Evolutionary conservation across 2,329 filamentous ascomycete species (phyloP).

Genomic region (Cladosporium sp.): DNA sequence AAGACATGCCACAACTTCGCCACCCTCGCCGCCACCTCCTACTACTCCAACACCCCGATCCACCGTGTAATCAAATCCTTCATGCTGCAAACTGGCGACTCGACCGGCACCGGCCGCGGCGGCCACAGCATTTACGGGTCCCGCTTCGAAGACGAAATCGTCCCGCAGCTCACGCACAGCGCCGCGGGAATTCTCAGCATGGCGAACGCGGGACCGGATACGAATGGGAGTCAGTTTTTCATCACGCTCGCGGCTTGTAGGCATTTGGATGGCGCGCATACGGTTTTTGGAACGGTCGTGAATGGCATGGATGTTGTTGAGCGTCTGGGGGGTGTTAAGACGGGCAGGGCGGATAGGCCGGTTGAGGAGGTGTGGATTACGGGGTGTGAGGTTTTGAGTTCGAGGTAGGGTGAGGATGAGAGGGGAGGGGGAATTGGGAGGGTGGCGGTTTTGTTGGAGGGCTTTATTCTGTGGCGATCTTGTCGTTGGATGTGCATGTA

Average conservation of each 20-base stretch:
- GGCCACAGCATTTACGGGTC: constrained; percentile 98
- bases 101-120: constrained; percentile 93
- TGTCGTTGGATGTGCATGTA: too few relatives aligned
- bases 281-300: constrained; percentile 93
- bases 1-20: constrained; percentile 90
- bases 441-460: too few relatives aligned
- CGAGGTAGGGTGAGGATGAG: not conserved
- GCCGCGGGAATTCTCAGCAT: constrained; percentile 92
- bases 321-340: constrained; percentile 65
- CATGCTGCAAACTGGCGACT: constrained; percentile 98
- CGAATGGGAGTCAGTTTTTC: constrained; percentile 98
- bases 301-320: constrained; percentile 82
- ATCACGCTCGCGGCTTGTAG: constrained; percentile 90
- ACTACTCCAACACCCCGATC: constrained; percentile 88
- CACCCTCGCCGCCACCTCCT: constrained; percentile 73
- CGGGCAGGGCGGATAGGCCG: constrained; percentile 75
- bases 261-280: constrained; percentile 93
- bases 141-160: constrained; percentile 98
- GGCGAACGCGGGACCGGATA: constrained; percentile 93
- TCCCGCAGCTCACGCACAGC: constrained; percentile 80
- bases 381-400: constrained; percentile 27
- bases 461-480: not conserved
- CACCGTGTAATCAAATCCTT: constrained; percentile 98
- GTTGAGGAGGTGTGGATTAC: constrained; percentile 64
- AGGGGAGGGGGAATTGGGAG: not conserved